phyloP scores from a whole-genome alignment of 805 yeast species.

The Torulaspora franciscae region DNA sequence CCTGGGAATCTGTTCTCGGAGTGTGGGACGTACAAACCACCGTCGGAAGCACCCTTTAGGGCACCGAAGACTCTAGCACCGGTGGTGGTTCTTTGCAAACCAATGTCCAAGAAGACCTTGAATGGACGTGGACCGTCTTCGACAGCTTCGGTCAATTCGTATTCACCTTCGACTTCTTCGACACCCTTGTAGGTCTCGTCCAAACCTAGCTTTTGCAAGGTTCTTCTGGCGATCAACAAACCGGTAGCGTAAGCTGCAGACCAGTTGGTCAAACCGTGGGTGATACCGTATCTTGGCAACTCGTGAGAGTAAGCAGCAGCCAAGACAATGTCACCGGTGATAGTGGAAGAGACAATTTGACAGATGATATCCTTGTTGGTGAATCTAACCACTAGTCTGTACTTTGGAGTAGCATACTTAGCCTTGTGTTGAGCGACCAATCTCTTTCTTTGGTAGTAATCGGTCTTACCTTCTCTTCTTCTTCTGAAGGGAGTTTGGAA shows the following conservation, averaged over 20 bases:
- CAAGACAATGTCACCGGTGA: slow-evolving; percentile 93
- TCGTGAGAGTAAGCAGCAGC: slow-evolving; percentile 99
- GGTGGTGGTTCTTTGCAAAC: slow-evolving; percentile 99
- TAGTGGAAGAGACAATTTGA: slow-evolving; percentile 94
- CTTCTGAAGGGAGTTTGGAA: slow-evolving; percentile 99
- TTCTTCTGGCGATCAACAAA: slow-evolving; percentile 98
- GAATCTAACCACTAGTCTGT: slow-evolving; percentile 99
- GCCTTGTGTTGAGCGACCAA: slow-evolving; percentile 99
- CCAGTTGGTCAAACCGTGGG: slow-evolving; percentile 99
- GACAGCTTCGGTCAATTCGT: slow-evolving; percentile 95
- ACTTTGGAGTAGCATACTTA: slow-evolving; percentile 98
- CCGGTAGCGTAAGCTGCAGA: slow-evolving; percentile 99
- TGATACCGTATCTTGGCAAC: slow-evolving; percentile 95
- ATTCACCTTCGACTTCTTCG: slow-evolving; percentile 99
- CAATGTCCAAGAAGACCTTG: slow-evolving; percentile 98
- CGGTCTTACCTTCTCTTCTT: slow-evolving; percentile 99
- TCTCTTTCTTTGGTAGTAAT: slow-evolving; percentile 99
- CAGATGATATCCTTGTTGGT: slow-evolving; percentile 99
- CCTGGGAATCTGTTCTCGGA: slow-evolving; percentile 99
- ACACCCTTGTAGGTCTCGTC: slow-evolving; percentile 98
- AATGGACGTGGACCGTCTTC: slow-evolving; percentile 99
- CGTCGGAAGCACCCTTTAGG: slow-evolving; percentile 99
- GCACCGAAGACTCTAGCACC: slow-evolving; percentile 99
- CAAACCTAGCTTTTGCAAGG: slow-evolving; percentile 93
- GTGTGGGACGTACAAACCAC: slow-evolving; percentile 99